Base-by-base conservation (phyloP, 2,329 filamentous ascomycete species). In the Colletotrichum musicola region DNA sequence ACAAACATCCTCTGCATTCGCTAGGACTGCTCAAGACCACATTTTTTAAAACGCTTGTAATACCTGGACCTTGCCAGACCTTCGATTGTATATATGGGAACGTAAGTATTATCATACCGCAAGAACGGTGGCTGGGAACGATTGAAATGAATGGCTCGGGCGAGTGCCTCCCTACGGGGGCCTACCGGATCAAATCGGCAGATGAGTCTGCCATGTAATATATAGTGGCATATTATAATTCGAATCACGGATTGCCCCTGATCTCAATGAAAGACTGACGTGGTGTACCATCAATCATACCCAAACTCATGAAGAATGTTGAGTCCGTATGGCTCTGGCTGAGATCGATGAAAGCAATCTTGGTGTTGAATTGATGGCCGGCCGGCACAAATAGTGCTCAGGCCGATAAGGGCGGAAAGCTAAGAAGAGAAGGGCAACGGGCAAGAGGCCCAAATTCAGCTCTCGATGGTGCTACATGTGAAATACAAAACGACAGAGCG, bases 71-170 rank as follows among this genome's bases (percentile, higher is more conserved):
- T 46, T 40, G 40, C 56, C 50, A 65, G 25, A 49, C 35, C 25
- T 68, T 67, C 44, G 20, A 40, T 20, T 69, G 56, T 69, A 66
- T 27, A 67, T 62, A 61, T 59, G 38, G 38, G 47, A 30, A 30
- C 20, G 46, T 18, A 30, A 40, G 46, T 30, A 22, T 38, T 50
- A 6, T 18, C 12, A 47, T 64, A 53, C 35, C 42, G 30, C 25
- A 20, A 12, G 7, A n/a, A 50, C 44, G 38, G 22, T 6, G 30
- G 42, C 22, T 46, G 46, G 18, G 30, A 47, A 64, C 20, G 54
- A 59, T 9, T 35, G 47, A 30, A 53, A 58, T 40, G 47, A 57
- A 38, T 27, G 22, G 46, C 49, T 46, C 13, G 59, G 50, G n/a
- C 22, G 38, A 46, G 25, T 20, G 35, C 22, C 38, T 25, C 22